phyloP scores from a whole-genome alignment of 257 asterid species.

The Echites panduratus region DNA sequence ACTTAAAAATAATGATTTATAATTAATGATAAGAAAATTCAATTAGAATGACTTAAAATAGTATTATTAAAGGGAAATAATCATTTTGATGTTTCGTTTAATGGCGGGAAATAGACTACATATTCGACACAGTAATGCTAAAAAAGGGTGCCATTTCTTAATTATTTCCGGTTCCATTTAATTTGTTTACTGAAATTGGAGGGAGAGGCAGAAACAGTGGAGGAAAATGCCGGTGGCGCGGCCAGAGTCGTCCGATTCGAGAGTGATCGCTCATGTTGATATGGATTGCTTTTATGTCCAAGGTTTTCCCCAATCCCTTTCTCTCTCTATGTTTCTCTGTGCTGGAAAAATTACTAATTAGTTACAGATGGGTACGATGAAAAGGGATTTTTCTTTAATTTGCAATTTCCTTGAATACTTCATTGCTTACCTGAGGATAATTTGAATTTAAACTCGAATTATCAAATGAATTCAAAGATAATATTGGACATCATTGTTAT shows the following conservation, averaged over 20 bases:
- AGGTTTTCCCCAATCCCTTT: constrained; percentile 36
- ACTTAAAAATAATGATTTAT: too few relatives aligned
- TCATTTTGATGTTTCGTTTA: too few relatives aligned
- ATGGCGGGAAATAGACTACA: too few relatives aligned
- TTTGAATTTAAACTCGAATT: background rate
- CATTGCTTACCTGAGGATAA: background rate
- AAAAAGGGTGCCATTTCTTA: too few relatives aligned
- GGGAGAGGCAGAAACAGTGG: background rate
- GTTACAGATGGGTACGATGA: background rate
- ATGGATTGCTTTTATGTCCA: constrained; percentile 98
- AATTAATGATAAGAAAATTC: too few relatives aligned
- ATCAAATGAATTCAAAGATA: background rate
- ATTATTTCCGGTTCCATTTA: too few relatives aligned
- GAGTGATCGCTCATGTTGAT: constrained; percentile 91
- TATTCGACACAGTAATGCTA: too few relatives aligned
- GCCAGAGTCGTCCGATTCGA: constrained; percentile 59
- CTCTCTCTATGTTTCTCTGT: background rate
- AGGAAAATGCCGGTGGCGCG: constrained; percentile 72
- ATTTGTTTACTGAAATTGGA: background rate
- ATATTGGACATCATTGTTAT: background rate
- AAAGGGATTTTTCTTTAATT: background rate
- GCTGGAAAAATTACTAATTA: background rate
- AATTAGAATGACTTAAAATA: too few relatives aligned
- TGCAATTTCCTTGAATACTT: background rate
- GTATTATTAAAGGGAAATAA: too few relatives aligned